phyloP scores from a whole-genome alignment of 2,329 filamentous ascomycete species.

The Sodiomyces alkalinus region DNA sequence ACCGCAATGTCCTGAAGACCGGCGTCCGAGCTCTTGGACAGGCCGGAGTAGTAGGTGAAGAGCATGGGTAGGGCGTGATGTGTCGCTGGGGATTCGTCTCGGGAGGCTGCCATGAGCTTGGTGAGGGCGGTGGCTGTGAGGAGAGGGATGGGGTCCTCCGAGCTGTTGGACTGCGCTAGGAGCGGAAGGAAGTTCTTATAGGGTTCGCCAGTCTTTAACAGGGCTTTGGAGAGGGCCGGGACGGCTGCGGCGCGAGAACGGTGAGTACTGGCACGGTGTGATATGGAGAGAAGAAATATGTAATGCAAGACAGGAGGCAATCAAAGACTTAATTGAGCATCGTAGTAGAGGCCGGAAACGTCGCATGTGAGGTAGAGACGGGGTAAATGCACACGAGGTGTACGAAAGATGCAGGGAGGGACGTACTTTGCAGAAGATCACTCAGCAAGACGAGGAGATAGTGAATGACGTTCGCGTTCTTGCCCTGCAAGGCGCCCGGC shows the following conservation, averaged over 20 bases:
- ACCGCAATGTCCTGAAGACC: conserved; percentile 93
- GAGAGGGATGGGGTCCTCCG: conserved; percentile 70
- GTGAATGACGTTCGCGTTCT: conserved; percentile 81
- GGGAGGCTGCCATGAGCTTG: conserved; percentile 55
- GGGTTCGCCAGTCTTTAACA: conserved; percentile 62
- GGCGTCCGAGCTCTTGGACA: conserved; percentile 74
- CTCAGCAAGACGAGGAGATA: conserved; percentile 83
- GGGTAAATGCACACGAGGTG: too few species aligned
- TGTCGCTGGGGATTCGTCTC: conserved; percentile 49
- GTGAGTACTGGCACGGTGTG: too few species aligned
- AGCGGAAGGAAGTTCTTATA: conserved; percentile 76
- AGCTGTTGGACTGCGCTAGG: conserved; percentile 59
- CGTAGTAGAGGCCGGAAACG: too few species aligned
- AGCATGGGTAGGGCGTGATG: conserved; percentile 66
- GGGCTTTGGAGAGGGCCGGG: conserved; percentile 59
- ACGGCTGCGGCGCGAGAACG: conserved; percentile 58
- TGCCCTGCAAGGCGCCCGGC: conserved; percentile 64
- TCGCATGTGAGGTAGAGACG: too few species aligned
- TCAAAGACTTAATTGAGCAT: too few species aligned
- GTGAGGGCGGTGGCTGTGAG: conserved; percentile 80
- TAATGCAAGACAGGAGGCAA: too few species aligned
- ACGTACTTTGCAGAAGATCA: conserved; percentile 47
- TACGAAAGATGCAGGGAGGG: too few species aligned
- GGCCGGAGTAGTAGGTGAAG: conserved; percentile 69
- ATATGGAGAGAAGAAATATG: too few species aligned